phyloP scores from a whole-genome alignment of 2,329 filamentous ascomycete species.

The Macrophomina pseudophaseolina region DNA sequence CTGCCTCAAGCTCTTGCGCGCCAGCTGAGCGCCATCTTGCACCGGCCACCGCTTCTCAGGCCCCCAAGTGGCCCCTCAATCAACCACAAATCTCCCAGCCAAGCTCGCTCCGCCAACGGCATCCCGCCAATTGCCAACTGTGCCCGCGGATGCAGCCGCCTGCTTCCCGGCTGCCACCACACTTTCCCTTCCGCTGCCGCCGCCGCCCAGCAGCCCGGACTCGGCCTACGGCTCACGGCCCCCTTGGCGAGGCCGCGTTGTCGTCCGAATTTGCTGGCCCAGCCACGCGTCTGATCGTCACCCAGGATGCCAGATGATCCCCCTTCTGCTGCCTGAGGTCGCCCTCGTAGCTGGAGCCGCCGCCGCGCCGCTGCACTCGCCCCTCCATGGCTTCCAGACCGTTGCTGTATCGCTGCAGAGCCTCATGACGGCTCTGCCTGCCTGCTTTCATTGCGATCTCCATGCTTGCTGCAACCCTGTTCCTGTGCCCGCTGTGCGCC shows the following conservation, averaged over 20 bases:
- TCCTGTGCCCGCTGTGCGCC: conserved; percentile 6
- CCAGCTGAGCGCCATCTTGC: not conserved
- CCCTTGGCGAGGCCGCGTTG: conserved; percentile 18
- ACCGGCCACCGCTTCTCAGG: conserved; percentile 22
- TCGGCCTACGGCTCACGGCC: not conserved
- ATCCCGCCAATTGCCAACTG: not conserved
- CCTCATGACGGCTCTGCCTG: not conserved
- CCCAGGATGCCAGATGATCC: conserved; percentile 19
- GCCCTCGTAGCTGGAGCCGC: not conserved
- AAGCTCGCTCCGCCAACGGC: conserved; percentile 1
- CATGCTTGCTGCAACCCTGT: not conserved
- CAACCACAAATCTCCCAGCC: conserved; percentile 18
- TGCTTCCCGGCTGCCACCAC: not conserved
- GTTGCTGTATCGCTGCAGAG: not conserved
- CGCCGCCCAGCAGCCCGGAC: not conserved
- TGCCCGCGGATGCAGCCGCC: conserved; percentile 3
- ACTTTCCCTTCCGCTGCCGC: not conserved
- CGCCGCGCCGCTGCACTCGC: not conserved
- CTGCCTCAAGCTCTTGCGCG: conserved; percentile 1
- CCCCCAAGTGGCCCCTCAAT: conserved; percentile 10
- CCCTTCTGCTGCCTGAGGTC: conserved; percentile 1
- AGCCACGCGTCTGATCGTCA: conserved; percentile 26
- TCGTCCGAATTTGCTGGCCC: conserved; percentile 1
- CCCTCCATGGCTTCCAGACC: conserved; percentile 1
- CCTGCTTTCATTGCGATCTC: conserved; percentile 1